A percentile compares a stretch with the other conserved stretches of the same genome.
These are phyloP conservation scores for Oenanthe javanica DNA, from an alignment of 140 eudicot genomes.

Conservation along the genomic window DNA sequence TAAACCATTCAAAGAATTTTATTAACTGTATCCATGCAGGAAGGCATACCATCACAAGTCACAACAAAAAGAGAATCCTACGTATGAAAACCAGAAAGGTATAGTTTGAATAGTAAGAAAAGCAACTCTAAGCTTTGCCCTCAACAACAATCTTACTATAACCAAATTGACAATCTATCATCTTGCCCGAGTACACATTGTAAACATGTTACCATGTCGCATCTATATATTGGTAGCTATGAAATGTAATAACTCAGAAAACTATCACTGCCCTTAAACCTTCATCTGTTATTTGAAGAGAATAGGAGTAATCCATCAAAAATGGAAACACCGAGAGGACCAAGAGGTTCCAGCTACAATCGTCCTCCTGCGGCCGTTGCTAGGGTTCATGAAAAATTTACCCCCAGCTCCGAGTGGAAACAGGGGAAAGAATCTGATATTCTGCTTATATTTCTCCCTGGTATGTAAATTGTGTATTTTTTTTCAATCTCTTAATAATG, in stretches of 20 bases:
- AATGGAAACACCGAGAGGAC: not conserved
- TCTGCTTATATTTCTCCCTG: conserved; percentile 54
- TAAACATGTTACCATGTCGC: not conserved
- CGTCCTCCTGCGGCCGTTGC: conserved; percentile 14
- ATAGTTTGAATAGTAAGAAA: conserved; percentile 34
- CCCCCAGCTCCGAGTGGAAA: conserved; percentile 62
- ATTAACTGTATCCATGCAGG: conserved; percentile 14
- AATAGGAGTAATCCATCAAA: no score
- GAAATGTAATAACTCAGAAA: not conserved
- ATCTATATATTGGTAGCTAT: conserved; percentile 1
- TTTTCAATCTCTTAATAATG: no score
- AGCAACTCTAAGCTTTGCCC: conserved; percentile 11
- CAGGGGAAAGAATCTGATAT: conserved; percentile 39
- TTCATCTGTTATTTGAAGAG: not conserved
- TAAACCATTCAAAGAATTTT: conserved; percentile 21
- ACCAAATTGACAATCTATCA: not conserved
- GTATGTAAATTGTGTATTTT: conserved; percentile 18
- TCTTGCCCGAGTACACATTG: not conserved
- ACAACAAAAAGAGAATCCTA: not conserved
- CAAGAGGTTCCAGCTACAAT: conserved; percentile 34
- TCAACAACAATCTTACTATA: not conserved
- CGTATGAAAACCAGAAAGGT: conserved; percentile 27
- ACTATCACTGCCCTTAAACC: not conserved
- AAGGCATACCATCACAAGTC: conserved; percentile 21
- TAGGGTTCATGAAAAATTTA: conserved; percentile 44